A percentile compares a stretch with the other conserved stretches of the same genome.
Evolutionary conservation across 2,329 filamentous ascomycete genomes (phyloP).

Genomic region (Dactylellina parvicollis): DNA sequence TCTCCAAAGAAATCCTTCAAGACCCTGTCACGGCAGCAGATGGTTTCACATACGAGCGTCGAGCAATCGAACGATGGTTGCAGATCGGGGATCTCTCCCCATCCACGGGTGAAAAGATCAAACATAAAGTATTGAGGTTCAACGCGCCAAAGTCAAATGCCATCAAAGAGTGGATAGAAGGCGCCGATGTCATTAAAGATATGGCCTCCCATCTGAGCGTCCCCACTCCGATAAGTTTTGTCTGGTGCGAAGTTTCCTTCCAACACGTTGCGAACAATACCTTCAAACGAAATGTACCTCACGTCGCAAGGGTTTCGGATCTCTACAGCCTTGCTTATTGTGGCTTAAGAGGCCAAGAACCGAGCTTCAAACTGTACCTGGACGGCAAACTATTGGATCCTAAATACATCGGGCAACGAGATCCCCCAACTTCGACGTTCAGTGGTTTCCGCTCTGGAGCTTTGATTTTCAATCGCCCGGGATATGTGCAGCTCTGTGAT

Average conservation of each 20-base stretch:
- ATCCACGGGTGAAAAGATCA: slow-evolving; percentile 58
- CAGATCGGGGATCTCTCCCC: slow-evolving; percentile 59
- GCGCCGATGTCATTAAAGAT: not conserved
- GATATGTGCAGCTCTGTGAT: not conserved
- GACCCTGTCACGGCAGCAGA: slow-evolving; percentile 60
- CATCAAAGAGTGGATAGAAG: not conserved
- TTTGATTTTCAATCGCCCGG: not conserved
- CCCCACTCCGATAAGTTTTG: not conserved
- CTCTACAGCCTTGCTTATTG: slow-evolving; percentile 8
- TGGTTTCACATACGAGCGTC: slow-evolving; percentile 59
- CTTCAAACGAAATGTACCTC: not conserved
- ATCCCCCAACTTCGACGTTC: not conserved
- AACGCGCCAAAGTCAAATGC: not conserved
- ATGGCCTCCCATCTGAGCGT: not conserved
- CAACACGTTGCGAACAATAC: not conserved
- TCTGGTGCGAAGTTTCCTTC: slow-evolving; percentile 9
- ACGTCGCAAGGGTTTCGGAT: not conserved
- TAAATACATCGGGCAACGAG: too few relatives aligned
- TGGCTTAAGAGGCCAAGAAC: not conserved
- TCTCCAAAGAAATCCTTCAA: slow-evolving; percentile 59
- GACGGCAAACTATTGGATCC: too few relatives aligned
- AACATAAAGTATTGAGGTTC: not conserved
- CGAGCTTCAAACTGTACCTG: not conserved
- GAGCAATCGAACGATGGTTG: slow-evolving; percentile 61
- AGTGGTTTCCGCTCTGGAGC: too few relatives aligned